phyloP scores from a whole-genome alignment of 1,284 basidiomycete species.

The Xerocomus minutiporus region DNA sequence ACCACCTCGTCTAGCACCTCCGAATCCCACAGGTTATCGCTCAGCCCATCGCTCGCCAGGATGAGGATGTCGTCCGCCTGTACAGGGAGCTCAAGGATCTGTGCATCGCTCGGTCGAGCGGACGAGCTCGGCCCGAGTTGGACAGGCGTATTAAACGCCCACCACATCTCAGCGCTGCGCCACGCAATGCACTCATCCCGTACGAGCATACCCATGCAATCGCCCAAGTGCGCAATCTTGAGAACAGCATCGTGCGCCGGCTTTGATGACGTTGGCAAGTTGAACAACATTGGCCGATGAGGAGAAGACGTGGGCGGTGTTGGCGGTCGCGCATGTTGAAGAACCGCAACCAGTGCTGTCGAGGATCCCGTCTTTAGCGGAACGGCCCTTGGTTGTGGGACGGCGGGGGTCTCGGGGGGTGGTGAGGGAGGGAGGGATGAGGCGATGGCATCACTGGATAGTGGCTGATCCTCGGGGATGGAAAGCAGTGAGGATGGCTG shows the following conservation, averaged over 20 bases:
- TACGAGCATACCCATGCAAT: slow-evolving; percentile 86
- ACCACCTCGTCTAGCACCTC: slow-evolving; percentile 88
- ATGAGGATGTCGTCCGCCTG: slow-evolving; percentile 86
- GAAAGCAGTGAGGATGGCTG: slow-evolving; percentile 15
- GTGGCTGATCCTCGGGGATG: slow-evolving; percentile 26
- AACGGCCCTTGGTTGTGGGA: slow-evolving; percentile 23
- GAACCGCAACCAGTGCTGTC: slow-evolving; percentile 62
- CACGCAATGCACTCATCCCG: slow-evolving; percentile 77
- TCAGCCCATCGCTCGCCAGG: slow-evolving; percentile 84
- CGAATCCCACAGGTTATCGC: slow-evolving; percentile 94
- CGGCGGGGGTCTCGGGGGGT: slow-evolving; percentile 14
- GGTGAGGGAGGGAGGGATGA: neutral
- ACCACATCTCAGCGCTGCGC: slow-evolving; percentile 93
- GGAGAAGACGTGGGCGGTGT: slow-evolving; percentile 15
- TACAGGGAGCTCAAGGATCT: slow-evolving; percentile 72
- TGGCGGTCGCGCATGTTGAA: slow-evolving; percentile 44
- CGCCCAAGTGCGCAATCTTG: slow-evolving; percentile 87
- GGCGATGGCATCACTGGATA: slow-evolving; percentile 3
- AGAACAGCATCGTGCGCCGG: slow-evolving; percentile 62
- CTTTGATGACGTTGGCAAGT: slow-evolving; percentile 12
- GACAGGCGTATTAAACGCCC: slow-evolving; percentile 88
- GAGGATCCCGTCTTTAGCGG: slow-evolving; percentile 61
- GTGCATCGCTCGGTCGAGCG: slow-evolving; percentile 71
- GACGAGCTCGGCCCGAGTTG: slow-evolving; percentile 79
- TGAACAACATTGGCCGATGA: slow-evolving; percentile 25